Evolutionary conservation across 202 grass and related monocot species (phyloP).

Genomic region (Alloteropsis angusta): DNA sequence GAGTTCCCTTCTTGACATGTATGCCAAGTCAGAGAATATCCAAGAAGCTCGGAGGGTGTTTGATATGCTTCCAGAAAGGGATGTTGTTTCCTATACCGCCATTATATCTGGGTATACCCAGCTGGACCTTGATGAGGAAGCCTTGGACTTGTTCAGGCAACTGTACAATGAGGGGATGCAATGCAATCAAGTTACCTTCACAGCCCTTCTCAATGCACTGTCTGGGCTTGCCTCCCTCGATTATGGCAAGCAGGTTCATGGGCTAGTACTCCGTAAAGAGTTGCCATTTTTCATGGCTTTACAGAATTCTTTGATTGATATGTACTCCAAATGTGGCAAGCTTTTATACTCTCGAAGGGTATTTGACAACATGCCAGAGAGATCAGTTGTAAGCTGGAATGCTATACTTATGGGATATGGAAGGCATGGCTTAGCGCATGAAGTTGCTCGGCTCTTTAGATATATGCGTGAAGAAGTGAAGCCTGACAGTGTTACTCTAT

Average conservation of each 20-base stretch:
- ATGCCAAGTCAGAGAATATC: conserved; percentile 49
- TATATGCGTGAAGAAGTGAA: conserved; percentile 42
- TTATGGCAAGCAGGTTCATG: conserved; percentile 72
- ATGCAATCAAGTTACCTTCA: conserved; percentile 71
- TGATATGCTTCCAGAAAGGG: conserved; percentile 53
- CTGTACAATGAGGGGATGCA: conserved; percentile 58
- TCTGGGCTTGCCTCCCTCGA: conserved; percentile 57
- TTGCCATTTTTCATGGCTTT: conserved; percentile 50
- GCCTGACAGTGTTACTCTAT: conserved; percentile 53
- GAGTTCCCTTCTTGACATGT: conserved; percentile 70
- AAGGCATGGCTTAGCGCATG: conserved; percentile 57
- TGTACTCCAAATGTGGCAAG: conserved; percentile 71
- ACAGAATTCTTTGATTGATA: conserved; percentile 74
- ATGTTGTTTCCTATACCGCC: conserved; percentile 58
- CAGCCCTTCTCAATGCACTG: conserved; percentile 51
- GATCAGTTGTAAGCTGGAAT: conserved; percentile 70
- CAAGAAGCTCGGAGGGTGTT: conserved; percentile 57
- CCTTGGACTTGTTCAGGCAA: conserved; percentile 52
- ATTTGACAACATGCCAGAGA: conserved; percentile 58
- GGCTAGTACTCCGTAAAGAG: conserved; percentile 44
- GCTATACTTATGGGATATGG: conserved; percentile 62
- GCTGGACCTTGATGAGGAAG: conserved; percentile 57
- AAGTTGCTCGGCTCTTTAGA: conserved; percentile 48
- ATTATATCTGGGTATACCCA: conserved; percentile 63
- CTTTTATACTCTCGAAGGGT: conserved; percentile 52